phyloP scores from a whole-genome alignment of 2,329 filamentous ascomycete genomes.

The Plectosphaerella sp. region DNA sequence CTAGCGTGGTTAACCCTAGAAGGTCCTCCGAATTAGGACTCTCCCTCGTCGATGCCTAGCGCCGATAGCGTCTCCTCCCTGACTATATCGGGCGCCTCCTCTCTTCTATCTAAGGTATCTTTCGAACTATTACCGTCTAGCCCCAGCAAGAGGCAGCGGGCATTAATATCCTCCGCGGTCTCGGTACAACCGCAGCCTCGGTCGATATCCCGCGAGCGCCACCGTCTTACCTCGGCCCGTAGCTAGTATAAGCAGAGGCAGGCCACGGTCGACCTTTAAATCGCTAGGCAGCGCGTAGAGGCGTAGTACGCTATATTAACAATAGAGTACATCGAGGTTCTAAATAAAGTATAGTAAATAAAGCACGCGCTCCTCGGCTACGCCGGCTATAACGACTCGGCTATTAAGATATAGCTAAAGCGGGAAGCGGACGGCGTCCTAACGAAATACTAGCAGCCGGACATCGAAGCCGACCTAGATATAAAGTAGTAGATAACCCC shows the following conservation, averaged over 20 bases:
- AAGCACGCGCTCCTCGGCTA: constrained; percentile 9
- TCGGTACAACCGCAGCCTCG: not conserved
- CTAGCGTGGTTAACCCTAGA: not conserved
- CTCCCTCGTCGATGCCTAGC: too few species aligned
- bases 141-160: not conserved
- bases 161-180: not conserved
- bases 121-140: too few species aligned
- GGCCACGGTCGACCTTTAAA: constrained; percentile 3
- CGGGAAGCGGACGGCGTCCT: constrained; percentile 1
- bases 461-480: too few species aligned
- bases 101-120: too few species aligned
- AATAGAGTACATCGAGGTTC: constrained; percentile 1
- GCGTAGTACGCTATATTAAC: constrained; percentile 1
- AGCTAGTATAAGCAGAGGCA: constrained; percentile 9
- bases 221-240: constrained; percentile 8
- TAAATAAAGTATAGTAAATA: constrained; percentile 1
- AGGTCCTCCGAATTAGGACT: too few species aligned
- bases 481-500: not conserved
- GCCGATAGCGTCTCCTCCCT: too few species aligned
- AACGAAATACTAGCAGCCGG: not conserved
- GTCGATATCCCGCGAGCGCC: constrained; percentile 1
- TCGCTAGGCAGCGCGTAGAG: constrained; percentile 1
- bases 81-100: too few species aligned
- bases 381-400: constrained; percentile 5
- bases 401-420: constrained; percentile 4